Conservation (phyloP, 1,139 yeast species). For the Pneumocystis carinii region DNA sequence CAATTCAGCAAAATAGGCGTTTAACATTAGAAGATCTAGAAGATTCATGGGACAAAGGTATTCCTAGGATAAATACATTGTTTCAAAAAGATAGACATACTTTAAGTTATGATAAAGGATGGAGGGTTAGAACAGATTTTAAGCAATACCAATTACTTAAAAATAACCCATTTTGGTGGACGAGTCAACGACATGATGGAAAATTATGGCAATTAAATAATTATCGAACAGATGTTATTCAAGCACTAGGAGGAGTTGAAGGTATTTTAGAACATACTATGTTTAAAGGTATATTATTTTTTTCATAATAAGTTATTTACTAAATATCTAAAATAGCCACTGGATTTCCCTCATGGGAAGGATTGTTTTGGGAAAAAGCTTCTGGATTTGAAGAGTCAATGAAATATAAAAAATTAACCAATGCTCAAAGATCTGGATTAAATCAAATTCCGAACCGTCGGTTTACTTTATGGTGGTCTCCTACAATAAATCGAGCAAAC, state of each 20-base stretch:
- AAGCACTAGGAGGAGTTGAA: conserved; percentile 93
- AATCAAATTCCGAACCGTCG: conserved; percentile 96
- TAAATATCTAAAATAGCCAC: conserved; percentile 38
- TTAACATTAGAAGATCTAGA: conserved; percentile 87
- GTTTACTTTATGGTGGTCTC: conserved; percentile 98
- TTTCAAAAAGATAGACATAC: conserved; percentile 94
- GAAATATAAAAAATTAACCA: conserved; percentile 85
- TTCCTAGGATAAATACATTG: conserved; percentile 86
- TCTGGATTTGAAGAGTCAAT: conserved; percentile 94
- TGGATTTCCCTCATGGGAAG: conserved; percentile 98
- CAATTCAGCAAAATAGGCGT: conserved; percentile 70
- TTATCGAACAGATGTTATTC: conserved; percentile 89
- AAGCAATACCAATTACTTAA: conserved; percentile 57
- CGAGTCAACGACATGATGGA: conserved; percentile 85
- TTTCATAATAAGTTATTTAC: not conserved
- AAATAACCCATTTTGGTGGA: conserved; percentile 94
- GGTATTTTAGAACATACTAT: conserved; percentile 89
- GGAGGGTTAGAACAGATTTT: conserved; percentile 66
- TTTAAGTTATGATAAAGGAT: conserved; percentile 77
- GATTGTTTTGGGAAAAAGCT: conserved; percentile 74
- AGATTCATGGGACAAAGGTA: conserved; percentile 88
- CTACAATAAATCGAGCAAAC: conserved; percentile 93
- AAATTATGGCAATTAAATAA: conserved; percentile 86
- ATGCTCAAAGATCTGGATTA: conserved; percentile 93
- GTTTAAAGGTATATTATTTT: conserved; percentile 34